phyloP scores from a whole-genome alignment of 2,329 filamentous ascomycete genomes.

The Aspergillus novofumigatus region DNA sequence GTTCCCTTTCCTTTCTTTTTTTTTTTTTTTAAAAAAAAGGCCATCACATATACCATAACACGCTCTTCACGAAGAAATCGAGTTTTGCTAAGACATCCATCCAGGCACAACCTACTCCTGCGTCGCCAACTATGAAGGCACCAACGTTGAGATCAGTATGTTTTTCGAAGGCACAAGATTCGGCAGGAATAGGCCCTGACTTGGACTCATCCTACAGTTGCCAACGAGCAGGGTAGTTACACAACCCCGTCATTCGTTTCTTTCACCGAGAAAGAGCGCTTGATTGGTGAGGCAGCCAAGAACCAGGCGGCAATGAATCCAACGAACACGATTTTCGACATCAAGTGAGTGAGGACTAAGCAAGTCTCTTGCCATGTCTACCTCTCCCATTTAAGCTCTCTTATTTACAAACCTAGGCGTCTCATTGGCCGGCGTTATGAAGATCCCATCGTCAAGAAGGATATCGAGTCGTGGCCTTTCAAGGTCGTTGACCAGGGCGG shows the following conservation, averaged over 20 bases:
- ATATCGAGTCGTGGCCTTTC: slow-evolving; percentile 98
- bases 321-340: slow-evolving; percentile 95
- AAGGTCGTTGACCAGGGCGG: slow-evolving; percentile 89
- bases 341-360: slow-evolving; percentile 66
- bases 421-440: slow-evolving; percentile 94
- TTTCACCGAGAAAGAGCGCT: slow-evolving; percentile 96
- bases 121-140: slow-evolving; percentile 98
- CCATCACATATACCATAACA: not conserved
- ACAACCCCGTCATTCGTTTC: slow-evolving; percentile 99
- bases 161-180: slow-evolving; percentile 17
- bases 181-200: not conserved
- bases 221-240: slow-evolving; percentile 99
- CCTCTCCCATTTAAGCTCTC: not conserved
- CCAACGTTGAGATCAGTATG: slow-evolving; percentile 97
- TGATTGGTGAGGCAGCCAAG: slow-evolving; percentile 99
- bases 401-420: slow-evolving; percentile 58
- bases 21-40: no score
- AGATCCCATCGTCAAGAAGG: slow-evolving; percentile 97
- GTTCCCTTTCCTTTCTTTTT: no score
- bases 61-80: not conserved
- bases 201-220: slow-evolving; percentile 52
- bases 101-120: slow-evolving; percentile 99
- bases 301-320: slow-evolving; percentile 99
- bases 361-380: not conserved
- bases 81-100: slow-evolving; percentile 21